phyloP scores from a whole-genome alignment of 2,329 filamentous ascomycete genomes.

The Colletotrichum karsti region DNA sequence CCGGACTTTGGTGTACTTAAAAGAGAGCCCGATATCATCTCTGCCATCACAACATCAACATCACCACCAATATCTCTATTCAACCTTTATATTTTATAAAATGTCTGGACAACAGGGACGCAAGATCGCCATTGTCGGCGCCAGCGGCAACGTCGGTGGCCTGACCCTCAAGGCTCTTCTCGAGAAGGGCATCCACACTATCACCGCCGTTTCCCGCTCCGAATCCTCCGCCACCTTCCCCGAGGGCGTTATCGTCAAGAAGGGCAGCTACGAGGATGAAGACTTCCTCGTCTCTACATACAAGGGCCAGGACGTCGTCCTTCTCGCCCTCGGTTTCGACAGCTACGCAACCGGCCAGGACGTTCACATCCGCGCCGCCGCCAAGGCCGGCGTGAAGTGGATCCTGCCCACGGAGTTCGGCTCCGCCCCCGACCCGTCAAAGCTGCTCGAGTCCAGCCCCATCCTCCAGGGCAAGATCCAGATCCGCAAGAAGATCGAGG shows the following conservation, averaged over 20 bases:
- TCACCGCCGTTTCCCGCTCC: constrained; percentile 58
- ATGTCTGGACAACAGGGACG: constrained; percentile 28
- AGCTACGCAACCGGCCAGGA: constrained; percentile 47
- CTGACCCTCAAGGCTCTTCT: constrained; percentile 47
- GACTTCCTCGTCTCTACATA: constrained; percentile 38
- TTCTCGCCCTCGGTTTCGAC: constrained; percentile 32
- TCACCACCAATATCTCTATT: background rate
- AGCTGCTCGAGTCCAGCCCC: constrained; percentile 28
- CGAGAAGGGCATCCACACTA: constrained; percentile 51
- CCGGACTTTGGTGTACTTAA: background rate
- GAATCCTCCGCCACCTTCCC: constrained; percentile 51
- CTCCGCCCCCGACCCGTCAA: constrained; percentile 39
- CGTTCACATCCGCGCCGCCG: constrained; percentile 62
- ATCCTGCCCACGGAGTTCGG: constrained; percentile 62
- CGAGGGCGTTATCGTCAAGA: constrained; percentile 44
- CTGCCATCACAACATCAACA: background rate
- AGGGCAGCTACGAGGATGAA: constrained; percentile 56
- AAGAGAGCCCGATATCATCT: background rate
- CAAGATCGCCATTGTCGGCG: constrained; percentile 39
- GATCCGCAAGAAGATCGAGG: constrained; percentile 37
- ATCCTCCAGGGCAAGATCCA: constrained; percentile 36
- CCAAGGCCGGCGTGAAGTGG: constrained; percentile 61
- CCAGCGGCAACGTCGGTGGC: constrained; percentile 47
- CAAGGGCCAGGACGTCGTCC: constrained; percentile 41
- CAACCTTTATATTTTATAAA: background rate